Conservation (phyloP, 345 rosid genomes). For the Populus simonii region DNA sequence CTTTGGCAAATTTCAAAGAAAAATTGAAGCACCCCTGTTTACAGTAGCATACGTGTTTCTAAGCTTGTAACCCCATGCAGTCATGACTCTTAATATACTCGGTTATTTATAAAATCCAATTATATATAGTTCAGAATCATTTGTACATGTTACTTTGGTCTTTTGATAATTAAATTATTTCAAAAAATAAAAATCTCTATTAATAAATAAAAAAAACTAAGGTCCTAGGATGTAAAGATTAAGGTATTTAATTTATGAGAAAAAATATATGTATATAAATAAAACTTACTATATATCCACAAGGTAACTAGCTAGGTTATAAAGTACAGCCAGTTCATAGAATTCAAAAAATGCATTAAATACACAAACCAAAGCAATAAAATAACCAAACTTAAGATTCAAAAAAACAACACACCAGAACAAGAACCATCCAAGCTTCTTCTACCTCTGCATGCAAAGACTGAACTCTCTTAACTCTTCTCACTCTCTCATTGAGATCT, state of each 20-base stretch:
- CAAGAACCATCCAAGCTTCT: constrained; percentile 31
- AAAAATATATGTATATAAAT: no score
- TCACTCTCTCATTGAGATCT: constrained; percentile 18
- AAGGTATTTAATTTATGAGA: no score
- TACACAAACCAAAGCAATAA: constrained; percentile 5
- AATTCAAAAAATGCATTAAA: background rate
- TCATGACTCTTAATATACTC: no score
- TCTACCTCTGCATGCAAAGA: constrained; percentile 1
- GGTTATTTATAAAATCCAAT: no score
- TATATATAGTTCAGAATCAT: no score
- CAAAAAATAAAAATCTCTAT: background rate
- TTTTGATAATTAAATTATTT: no score
- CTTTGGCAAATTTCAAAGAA: no score
- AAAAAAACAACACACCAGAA: constrained; percentile 12
- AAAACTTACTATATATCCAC: background rate
- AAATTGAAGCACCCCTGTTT: no score
- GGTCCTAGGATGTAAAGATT: no score
- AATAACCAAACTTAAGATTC: constrained; percentile 30
- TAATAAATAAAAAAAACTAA: no score
- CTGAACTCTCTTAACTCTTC: background rate
- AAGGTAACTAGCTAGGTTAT: background rate
- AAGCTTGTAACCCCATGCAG: no score
- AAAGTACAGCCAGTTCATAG: background rate
- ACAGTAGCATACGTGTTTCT: no score
- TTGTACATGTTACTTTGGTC: background rate